A percentile compares a stretch with the other conserved stretches of the same genome.
phyloP scores from a whole-genome alignment of 2,329 filamentous ascomycete genomes.

The Xylariaceae sp. region DNA sequence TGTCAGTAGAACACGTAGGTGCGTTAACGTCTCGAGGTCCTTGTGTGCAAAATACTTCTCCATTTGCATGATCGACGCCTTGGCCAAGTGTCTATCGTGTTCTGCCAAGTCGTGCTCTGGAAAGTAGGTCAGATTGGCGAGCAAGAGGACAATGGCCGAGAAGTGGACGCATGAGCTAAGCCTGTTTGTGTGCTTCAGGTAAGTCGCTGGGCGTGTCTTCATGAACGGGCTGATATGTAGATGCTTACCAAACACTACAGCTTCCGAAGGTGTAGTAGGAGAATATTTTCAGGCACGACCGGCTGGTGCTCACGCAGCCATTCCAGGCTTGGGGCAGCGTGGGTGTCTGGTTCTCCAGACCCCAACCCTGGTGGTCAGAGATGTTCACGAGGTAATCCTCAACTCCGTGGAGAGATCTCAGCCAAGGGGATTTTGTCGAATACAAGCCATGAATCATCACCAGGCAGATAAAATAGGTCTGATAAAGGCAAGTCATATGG shows the following conservation, averaged over 20 bases:
- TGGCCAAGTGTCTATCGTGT: constrained; percentile 16
- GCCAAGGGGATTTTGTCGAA: constrained; percentile 33
- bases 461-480: constrained; percentile 32
- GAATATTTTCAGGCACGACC: constrained; percentile 18
- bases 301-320: constrained; percentile 16
- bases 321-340: constrained; percentile 17
- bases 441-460: constrained; percentile 36
- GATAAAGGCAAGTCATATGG: constrained; percentile 34
- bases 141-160: constrained; percentile 20
- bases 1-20: constrained; percentile 12
- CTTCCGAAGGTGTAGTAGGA: constrained; percentile 7
- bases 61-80: constrained; percentile 11
- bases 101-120: constrained; percentile 14
- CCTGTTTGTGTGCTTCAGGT: constrained; percentile 8
- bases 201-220: not conserved
- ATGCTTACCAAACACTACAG: constrained; percentile 17
- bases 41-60: constrained; percentile 14
- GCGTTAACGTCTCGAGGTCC: constrained; percentile 11
- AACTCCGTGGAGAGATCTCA: constrained; percentile 27
- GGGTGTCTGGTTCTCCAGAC: constrained; percentile 10
- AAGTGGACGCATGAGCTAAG: constrained; percentile 21
- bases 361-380: constrained; percentile 13
- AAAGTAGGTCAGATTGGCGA: constrained; percentile 20
- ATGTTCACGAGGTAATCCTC: constrained; percentile 6
- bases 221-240: too few relatives aligned